Percentiles rank a stretch among this genome's conserved stretches.
These are phyloP conservation scores for Haplographium delicatum DNA, from an alignment of 495 filamentous ascomycete species.

Conservation along the genomic window DNA sequence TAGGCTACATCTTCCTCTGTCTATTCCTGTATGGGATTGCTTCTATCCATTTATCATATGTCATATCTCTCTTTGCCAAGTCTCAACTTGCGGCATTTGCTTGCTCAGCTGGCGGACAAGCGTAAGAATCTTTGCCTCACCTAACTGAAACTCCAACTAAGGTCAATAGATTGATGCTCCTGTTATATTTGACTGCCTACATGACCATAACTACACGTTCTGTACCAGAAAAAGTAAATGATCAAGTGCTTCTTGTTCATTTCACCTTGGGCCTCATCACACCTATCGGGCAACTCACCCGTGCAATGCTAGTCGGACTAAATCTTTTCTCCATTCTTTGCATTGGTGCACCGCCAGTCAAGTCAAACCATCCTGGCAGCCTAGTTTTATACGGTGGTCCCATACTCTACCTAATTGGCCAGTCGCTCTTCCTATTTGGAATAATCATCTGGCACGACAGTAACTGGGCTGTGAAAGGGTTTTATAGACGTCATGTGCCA, in stretches of 20 bases:
- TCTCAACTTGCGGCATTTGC: constrained; percentile 69
- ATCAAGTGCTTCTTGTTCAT: constrained; percentile 52
- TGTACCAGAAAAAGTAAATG: constrained; percentile 50
- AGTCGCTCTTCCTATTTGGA: constrained; percentile 57
- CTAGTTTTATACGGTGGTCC: constrained; percentile 70
- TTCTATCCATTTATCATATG: constrained; percentile 62
- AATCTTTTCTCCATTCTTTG: constrained; percentile 73
- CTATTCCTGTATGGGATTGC: constrained; percentile 69
- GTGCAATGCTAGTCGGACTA: constrained; percentile 63
- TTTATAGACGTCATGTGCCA: constrained; percentile 36
- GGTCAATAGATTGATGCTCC: constrained; percentile 48
- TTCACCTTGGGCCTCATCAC: constrained; percentile 60
- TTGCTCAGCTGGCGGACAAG: constrained; percentile 63
- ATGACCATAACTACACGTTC: constrained; percentile 60
- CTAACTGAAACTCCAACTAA: constrained; percentile 32
- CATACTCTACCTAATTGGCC: constrained; percentile 66
- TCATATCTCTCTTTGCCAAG: constrained; percentile 60
- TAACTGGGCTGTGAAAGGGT: constrained; percentile 26
- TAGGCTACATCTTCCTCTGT: constrained; percentile 68
- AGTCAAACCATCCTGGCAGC: constrained; percentile 57
- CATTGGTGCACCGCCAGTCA: constrained; percentile 44
- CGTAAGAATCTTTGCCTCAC: not conserved
- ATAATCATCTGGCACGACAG: constrained; percentile 66
- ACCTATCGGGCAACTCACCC: constrained; percentile 58
- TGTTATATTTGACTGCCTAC: constrained; percentile 71